Evolutionary conservation across 129 eudicot genomes (phyloP).

Genomic region (Ambrosia artemisiifolia): DNA sequence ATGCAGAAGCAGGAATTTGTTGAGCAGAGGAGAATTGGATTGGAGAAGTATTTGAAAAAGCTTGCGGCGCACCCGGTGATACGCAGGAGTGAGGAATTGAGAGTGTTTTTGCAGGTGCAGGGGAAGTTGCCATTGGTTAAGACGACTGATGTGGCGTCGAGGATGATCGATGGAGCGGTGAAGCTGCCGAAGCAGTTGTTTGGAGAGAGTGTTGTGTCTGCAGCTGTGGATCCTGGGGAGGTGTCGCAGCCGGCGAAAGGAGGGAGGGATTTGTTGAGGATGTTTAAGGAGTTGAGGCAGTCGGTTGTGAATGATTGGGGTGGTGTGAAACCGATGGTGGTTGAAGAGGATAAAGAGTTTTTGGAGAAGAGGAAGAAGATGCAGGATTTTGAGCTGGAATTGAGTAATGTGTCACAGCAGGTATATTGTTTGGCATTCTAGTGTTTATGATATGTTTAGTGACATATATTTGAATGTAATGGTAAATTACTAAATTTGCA

Average conservation of each 20-base stretch:
- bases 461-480: background rate
- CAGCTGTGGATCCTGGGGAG: conserved; percentile 43
- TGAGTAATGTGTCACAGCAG: conserved; percentile 71
- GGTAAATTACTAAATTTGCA: background rate
- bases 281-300: conserved; percentile 85
- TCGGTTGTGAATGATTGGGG: conserved; percentile 86
- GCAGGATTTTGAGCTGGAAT: conserved; percentile 68
- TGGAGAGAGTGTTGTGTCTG: conserved; percentile 46
- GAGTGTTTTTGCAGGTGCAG: conserved; percentile 56
- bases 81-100: conserved; percentile 69
- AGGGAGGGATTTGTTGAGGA: conserved; percentile 79
- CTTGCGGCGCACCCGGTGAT: conserved; percentile 73
- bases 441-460: background rate
- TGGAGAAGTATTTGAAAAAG: conserved; percentile 74
- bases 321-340: conserved; percentile 50
- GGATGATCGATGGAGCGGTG: conserved; percentile 71
- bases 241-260: conserved; percentile 67
- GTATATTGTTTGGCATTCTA: conserved; percentile 9
- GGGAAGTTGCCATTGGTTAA: conserved; percentile 54
- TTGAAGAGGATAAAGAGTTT: conserved; percentile 89
- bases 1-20: conserved; percentile 81
- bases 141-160: conserved; percentile 65
- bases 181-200: conserved; percentile 68
- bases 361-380: conserved; percentile 65
- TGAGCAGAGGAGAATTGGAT: conserved; percentile 64